Base-by-base conservation (phyloP, 2,329 filamentous ascomycete genomes). In the Microascus cirrosus region DNA sequence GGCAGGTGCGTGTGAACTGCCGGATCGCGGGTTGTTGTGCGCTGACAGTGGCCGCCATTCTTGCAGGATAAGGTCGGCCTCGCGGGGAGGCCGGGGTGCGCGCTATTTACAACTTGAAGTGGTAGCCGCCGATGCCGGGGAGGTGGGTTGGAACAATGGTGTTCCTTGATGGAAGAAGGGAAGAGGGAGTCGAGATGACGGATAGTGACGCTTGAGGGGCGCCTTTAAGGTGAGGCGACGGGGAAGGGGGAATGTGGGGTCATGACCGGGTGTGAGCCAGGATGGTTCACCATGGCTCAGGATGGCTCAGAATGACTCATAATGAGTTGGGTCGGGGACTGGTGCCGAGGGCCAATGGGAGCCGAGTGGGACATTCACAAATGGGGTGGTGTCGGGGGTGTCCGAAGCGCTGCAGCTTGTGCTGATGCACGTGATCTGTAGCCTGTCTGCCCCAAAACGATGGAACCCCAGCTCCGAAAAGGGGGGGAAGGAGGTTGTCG, bases 231-330 rank as follows among this genome's bases (percentile, higher is more conserved):
- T 18, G 25, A 4, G 12, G 13, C 25, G 7, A 12, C 50, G 39
- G 48, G 45, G 25, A 32, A 42, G 39, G 36, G 36, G 15, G n/a
- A 12, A 22, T 12, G 18, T 5, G 18, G 18, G 35, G 35, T 15
- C 13, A 25, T 51, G 24, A 12, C 22, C 22, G 45, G 8, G 24
- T 35, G n/a, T 51, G 12, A 52, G 22, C 18, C 10, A 24, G 48
- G 45, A 39, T 18, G 25, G 24, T 11, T 34, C 13, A 13, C 13
- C 12, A 34, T 34, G 39, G n/a, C 15, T 35, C 15, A 22, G 8
- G 11, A 34, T 22, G 10, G 22, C 20, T 53, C 55, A 39, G 25
- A 53, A 58, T 58, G 56, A 58, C 48, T 58, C 56, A 58, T 58
- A 58, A 36, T 58, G 56, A 58, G 34, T 58, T n/a, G 25, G 3